phyloP scores from a whole-genome alignment of 768 basidiomycete genomes.

The Collybia nuda region DNA sequence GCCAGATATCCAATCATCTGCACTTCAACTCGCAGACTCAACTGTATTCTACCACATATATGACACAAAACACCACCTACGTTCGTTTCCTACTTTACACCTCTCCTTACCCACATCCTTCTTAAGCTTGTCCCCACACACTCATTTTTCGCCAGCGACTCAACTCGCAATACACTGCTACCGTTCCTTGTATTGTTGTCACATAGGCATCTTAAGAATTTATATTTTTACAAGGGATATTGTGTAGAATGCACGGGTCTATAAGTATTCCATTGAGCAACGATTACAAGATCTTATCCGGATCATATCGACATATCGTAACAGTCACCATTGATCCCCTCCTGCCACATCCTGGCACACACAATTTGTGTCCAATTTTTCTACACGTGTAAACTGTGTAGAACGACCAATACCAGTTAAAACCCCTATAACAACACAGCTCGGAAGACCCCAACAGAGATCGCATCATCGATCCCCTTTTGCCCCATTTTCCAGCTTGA shows the following conservation, averaged over 20 bases:
- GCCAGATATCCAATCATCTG: constrained; percentile 33
- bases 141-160: constrained; percentile 26
- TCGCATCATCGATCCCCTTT: too few relatives aligned
- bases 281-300: background rate
- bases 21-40: constrained; percentile 45
- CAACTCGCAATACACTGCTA: constrained; percentile 31
- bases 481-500: background rate
- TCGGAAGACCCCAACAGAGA: too few relatives aligned
- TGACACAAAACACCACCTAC: constrained; percentile 7
- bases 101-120: background rate
- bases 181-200: too few relatives aligned
- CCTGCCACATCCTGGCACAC: too few relatives aligned
- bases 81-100: constrained; percentile 5
- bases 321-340: too few relatives aligned
- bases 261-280: too few relatives aligned
- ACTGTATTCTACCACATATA: constrained; percentile 13
- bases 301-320: background rate
- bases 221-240: too few relatives aligned
- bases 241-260: background rate
- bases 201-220: too few relatives aligned
- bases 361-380: too few relatives aligned
- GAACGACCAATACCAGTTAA: too few relatives aligned
- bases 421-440: too few relatives aligned
- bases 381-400: too few relatives aligned
- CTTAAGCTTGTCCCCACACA: constrained; percentile 2